Base-by-base conservation (phyloP, 495 filamentous ascomycete genomes). In the Xanthoparmelia taractica region DNA sequence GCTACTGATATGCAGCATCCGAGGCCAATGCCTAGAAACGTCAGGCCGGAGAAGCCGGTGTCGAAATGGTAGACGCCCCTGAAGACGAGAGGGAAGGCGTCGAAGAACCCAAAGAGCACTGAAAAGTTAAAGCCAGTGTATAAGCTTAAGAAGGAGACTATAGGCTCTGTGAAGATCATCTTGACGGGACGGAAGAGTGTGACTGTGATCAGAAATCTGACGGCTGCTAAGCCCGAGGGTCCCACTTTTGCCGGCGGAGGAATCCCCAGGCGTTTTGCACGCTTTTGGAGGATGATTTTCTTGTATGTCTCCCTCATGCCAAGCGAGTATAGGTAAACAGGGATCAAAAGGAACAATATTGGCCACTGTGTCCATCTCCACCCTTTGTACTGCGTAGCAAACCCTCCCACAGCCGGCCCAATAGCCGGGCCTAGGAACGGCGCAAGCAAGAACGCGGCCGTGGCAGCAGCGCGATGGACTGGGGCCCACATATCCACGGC, bases 111-210 rank as follows among this genome's bases (percentile, higher is more conserved):
- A 66, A 84, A 89, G 5, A 90, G 77, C 2, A 85, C 80, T 10
- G 78, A 79, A 63, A 88, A 89, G 61, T 82, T 81, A 69, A 85
- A 87, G 7, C 80, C 75, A 2, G 79, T 75, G 69, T 90, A 90
- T 15, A 89, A 69, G 33, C 76, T 83, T 40, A 85, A 75, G 33
- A 83, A 79, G 31, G 75, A 69, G 45, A 89, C 86, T 61, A 89
- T 87, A 7, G 87, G 85, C 67, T 89, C 87, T 0, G 76, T 81
- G 18, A 84, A 40, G 40, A 89, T 74, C 87, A 90, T 89, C 52
- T 79, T 71, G 0, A 87, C 38, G 0, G 87, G 87, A 6, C 85
- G 79, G n/a, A 84, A 33, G 7, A 88, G 71, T 8, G 82, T 82
- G 31, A 83, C 76, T 0, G 81, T 82, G 57, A 84, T 66, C 37